Evolutionary conservation across 1,284 basidiomycete genomes (phyloP).

Genomic region (Fomitopsis pinicola): DNA sequence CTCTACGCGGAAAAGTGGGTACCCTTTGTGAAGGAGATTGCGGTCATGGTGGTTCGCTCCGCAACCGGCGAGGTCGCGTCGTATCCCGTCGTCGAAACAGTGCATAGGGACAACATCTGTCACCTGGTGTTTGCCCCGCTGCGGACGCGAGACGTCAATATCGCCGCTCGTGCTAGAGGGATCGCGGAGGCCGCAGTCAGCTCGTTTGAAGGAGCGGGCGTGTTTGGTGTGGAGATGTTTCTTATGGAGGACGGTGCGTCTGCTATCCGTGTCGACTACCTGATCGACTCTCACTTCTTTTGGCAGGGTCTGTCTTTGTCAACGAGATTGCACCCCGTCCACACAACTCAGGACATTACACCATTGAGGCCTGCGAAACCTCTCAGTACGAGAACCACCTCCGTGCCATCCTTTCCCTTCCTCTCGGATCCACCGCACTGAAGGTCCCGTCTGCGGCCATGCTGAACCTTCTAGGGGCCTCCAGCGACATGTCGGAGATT

Average conservation of each 20-base stretch:
- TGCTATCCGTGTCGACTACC: background rate
- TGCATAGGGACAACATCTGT: constrained; percentile 94
- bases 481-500: constrained; percentile 61
- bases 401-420: constrained; percentile 89
- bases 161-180: constrained; percentile 60
- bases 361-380: constrained; percentile 96
- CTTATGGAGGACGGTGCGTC: constrained; percentile 77
- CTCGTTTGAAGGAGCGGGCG: constrained; percentile 85
- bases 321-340: constrained; percentile 99
- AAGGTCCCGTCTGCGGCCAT: constrained; percentile 88
- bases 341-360: constrained; percentile 99
- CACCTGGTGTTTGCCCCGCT: constrained; percentile 91
- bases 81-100: constrained; percentile 94
- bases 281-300: background rate
- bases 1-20: constrained; percentile 97
- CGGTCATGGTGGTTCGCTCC: constrained; percentile 95
- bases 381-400: constrained; percentile 99
- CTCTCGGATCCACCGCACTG: constrained; percentile 85
- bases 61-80: constrained; percentile 71
- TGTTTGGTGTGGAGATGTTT: constrained; percentile 99
- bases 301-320: constrained; percentile 71
- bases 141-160: constrained; percentile 52
- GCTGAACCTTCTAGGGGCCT: constrained; percentile 91
- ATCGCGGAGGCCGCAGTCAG: constrained; percentile 84
- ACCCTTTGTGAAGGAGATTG: constrained; percentile 86